Evolutionary conservation across 495 filamentous ascomycete species (phyloP).

Genomic region (Penicillium roqueforti): DNA sequence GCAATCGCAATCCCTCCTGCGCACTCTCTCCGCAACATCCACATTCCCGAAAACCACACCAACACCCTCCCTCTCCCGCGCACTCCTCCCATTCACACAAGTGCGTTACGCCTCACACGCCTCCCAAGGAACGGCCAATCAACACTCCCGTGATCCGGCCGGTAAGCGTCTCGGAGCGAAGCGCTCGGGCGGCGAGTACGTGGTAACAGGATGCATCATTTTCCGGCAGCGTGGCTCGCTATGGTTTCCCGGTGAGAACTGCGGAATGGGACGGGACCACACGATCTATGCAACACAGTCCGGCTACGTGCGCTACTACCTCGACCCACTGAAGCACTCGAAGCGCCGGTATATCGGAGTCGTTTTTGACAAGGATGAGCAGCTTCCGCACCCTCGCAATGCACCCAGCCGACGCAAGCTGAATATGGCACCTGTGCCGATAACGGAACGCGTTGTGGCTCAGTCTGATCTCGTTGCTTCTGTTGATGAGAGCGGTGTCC

Average conservation of each 20-base stretch:
- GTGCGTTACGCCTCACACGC: slow-evolving; percentile 78
- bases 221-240: slow-evolving; percentile 92
- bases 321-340: slow-evolving; percentile 72
- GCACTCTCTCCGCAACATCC: slow-evolving; percentile 35
- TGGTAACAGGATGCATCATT: slow-evolving; percentile 93
- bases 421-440: slow-evolving; percentile 56
- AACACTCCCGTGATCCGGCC: slow-evolving; percentile 74
- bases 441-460: slow-evolving; percentile 30
- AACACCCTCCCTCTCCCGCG: slow-evolving; percentile 22
- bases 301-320: slow-evolving; percentile 95
- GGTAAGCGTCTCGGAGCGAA: slow-evolving; percentile 95
- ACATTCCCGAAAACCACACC: slow-evolving; percentile 25
- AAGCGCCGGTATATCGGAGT: slow-evolving; percentile 90
- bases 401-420: slow-evolving; percentile 61
- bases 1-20: slow-evolving; percentile 33
- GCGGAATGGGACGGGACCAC: slow-evolving; percentile 91
- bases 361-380: slow-evolving; percentile 65
- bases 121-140: slow-evolving; percentile 79
- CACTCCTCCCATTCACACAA: slow-evolving; percentile 37
- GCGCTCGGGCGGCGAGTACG: slow-evolving; percentile 84
- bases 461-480: slow-evolving; percentile 37
- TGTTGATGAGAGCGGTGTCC: slow-evolving; percentile 26
- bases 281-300: slow-evolving; percentile 82
- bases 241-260: slow-evolving; percentile 94
- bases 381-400: slow-evolving; percentile 69